phyloP scores from a whole-genome alignment of 2,329 filamentous ascomycete genomes.

The Penicillium hesseltinei region DNA sequence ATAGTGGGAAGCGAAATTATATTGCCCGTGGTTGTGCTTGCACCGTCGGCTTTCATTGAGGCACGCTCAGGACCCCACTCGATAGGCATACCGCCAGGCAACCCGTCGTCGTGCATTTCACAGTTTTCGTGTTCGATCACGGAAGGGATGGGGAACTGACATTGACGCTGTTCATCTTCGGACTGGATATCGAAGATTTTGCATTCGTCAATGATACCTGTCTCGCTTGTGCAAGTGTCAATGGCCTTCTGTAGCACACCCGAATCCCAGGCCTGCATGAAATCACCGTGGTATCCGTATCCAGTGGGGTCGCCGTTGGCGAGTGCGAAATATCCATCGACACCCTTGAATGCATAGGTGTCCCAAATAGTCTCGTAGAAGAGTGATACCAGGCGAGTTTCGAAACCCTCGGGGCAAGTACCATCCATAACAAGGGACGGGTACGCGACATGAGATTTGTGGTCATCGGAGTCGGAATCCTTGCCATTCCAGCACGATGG shows the following conservation, averaged over 20 bases:
- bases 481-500: conserved; percentile 85
- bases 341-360: conserved; percentile 62
- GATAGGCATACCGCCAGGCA: conserved; percentile 65
- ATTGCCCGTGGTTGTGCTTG: background rate
- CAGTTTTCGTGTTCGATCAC: conserved; percentile 60
- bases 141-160: conserved; percentile 61
- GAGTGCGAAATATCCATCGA: conserved; percentile 69
- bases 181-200: conserved; percentile 68
- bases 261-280: conserved; percentile 74
- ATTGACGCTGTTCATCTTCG: conserved; percentile 55
- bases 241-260: conserved; percentile 70
- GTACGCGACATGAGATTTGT: conserved; percentile 71
- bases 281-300: conserved; percentile 74
- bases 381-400: conserved; percentile 67
- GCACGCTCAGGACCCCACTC: conserved; percentile 46
- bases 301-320: conserved; percentile 76
- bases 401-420: conserved; percentile 67
- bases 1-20: conserved; percentile 9
- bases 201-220: conserved; percentile 72
- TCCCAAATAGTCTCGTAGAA: conserved; percentile 86
- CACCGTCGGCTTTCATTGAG: background rate
- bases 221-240: conserved; percentile 68
- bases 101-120: conserved; percentile 52
- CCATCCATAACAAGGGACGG: conserved; percentile 74
- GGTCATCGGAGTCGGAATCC: conserved; percentile 53